phyloP scores from a whole-genome alignment of 257 asterid species.

The Solanum phureja region DNA sequence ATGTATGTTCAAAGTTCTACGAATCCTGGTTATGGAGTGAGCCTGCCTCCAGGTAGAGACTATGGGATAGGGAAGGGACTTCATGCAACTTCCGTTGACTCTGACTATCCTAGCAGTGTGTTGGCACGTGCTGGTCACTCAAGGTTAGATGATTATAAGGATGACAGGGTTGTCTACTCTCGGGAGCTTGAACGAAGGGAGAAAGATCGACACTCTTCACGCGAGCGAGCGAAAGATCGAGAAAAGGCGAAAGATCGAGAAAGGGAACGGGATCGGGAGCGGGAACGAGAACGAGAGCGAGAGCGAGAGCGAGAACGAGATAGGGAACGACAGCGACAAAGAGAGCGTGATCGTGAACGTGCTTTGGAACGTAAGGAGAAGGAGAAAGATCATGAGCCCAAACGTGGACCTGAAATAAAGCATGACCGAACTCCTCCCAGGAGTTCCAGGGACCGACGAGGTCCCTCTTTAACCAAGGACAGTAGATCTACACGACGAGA shows the following conservation, averaged over 20 bases:
- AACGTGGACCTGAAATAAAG: conserved; percentile 48
- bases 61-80: conserved; percentile 89
- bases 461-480: conserved; percentile 65
- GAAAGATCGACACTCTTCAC: conserved; percentile 49
- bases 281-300: conserved; percentile 50
- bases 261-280: conserved; percentile 41
- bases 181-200: conserved; percentile 72
- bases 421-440: conserved; percentile 72
- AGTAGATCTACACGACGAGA: conserved; percentile 56
- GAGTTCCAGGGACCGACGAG: conserved; percentile 67
- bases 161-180: conserved; percentile 49
- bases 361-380: conserved; percentile 42
- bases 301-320: conserved; percentile 28
- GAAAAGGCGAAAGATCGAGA: conserved; percentile 67
- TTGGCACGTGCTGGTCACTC: conserved; percentile 44
- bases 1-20: conserved; percentile 55
- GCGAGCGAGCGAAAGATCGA: conserved; percentile 66
- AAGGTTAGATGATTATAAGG: conserved; percentile 58
- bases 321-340: conserved; percentile 43
- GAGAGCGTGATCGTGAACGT: conserved; percentile 56
- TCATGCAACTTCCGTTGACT: conserved; percentile 44
- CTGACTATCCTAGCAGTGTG: conserved; percentile 53
- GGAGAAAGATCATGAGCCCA: conserved; percentile 60
- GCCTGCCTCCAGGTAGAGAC: conserved; percentile 98
- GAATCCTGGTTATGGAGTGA: conserved; percentile 95